Conservation (phyloP, 2,329 filamentous ascomycete genomes). For the Xylaria multiplex region DNA sequence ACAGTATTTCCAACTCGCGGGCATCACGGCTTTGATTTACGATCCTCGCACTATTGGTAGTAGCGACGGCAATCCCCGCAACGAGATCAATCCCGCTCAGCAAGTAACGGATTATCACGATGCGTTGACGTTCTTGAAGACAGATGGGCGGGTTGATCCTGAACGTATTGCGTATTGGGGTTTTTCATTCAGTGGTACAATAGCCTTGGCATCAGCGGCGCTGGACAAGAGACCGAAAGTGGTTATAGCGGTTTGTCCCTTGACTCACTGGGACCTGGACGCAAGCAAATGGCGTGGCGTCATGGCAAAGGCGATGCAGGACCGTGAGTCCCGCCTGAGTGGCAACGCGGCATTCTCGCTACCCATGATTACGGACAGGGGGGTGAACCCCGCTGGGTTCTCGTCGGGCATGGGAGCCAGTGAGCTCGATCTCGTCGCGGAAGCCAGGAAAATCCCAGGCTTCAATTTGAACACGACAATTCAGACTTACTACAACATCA, state of each 20-base stretch:
- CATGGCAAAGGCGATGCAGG: constrained; percentile 40
- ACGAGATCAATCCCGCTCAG: constrained; percentile 35
- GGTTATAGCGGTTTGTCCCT: constrained; percentile 6
- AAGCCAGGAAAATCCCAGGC: background rate
- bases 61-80: constrained; percentile 40
- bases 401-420: background rate
- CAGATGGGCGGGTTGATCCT: constrained; percentile 31
- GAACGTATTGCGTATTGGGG: constrained; percentile 40
- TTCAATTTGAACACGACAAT: background rate
- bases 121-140: constrained; percentile 12
- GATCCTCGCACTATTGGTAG: constrained; percentile 40
- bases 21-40: constrained; percentile 36
- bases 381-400: constrained; percentile 10
- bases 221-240: constrained; percentile 36
- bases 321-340: constrained; percentile 27
- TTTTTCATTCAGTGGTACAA: constrained; percentile 39
- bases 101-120: constrained; percentile 36
- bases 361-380: constrained; percentile 4
- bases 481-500: constrained; percentile 42
- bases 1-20: background rate
- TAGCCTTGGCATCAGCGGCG: constrained; percentile 34
- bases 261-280: constrained; percentile 15
- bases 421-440: constrained; percentile 6
- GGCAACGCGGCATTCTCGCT: constrained; percentile 8
- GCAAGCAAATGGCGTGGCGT: constrained; percentile 29